Evolutionary conservation across 768 basidiomycete genomes (phyloP).

Genomic region (Phanerodontia chrysosporium): DNA sequence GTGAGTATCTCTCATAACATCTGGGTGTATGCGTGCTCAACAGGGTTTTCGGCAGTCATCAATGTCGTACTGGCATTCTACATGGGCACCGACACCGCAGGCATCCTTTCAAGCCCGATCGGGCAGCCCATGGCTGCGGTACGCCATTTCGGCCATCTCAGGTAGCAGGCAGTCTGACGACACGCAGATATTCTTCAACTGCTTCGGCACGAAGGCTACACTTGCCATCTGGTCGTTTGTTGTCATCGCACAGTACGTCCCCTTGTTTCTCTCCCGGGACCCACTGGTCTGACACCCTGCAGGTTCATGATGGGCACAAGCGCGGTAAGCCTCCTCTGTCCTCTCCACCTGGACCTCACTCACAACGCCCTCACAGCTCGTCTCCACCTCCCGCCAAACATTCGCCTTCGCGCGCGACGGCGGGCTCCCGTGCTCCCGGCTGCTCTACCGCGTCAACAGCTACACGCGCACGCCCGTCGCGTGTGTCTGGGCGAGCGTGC

Average conservation of each 20-base stretch:
- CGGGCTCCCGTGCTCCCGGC: conserved; percentile 53
- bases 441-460: conserved; percentile 50
- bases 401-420: conserved; percentile 61
- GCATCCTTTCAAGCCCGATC: conserved; percentile 30
- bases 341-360: not conserved
- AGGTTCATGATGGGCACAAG: conserved; percentile 52
- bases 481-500: conserved; percentile 50
- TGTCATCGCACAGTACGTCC: conserved; percentile 40
- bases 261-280: not conserved
- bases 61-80: conserved; percentile 51
- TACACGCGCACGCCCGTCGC: conserved; percentile 53
- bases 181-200: conserved; percentile 39
- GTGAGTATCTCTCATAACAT: conserved; percentile 28
- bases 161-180: too few species aligned
- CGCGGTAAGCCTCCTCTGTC: conserved; percentile 28
- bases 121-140: conserved; percentile 39
- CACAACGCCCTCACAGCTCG: conserved; percentile 25
- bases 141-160: not conserved
- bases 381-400: conserved; percentile 49
- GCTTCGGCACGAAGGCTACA: conserved; percentile 43
- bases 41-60: conserved; percentile 29
- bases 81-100: conserved; percentile 51
- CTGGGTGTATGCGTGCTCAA: not conserved
- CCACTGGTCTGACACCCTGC: too few species aligned
- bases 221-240: conserved; percentile 53